These are phyloP conservation scores for Terfezia claveryi DNA, from an alignment of 495 filamentous ascomycete species.

Conservation along the genomic window DNA sequence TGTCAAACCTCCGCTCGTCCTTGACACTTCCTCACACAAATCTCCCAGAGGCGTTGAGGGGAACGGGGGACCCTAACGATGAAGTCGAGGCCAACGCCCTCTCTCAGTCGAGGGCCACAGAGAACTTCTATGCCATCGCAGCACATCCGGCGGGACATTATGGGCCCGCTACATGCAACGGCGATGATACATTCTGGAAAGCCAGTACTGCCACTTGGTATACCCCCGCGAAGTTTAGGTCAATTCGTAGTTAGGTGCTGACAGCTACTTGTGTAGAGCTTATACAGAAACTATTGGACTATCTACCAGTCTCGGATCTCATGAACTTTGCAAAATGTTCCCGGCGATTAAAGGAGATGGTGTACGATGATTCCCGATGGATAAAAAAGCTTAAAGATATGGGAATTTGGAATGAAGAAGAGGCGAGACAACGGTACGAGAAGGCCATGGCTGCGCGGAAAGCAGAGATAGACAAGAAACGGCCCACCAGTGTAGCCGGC, in stretches of 20 bases:
- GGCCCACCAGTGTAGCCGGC: conserved; percentile 1
- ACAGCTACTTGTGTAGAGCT: no score
- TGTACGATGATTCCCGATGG: conserved; percentile 96
- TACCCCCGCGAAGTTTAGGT: neutral
- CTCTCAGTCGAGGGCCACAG: neutral
- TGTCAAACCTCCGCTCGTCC: neutral
- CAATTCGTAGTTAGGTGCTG: no score
- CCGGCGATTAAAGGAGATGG: conserved; percentile 86
- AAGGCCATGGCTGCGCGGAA: conserved; percentile 40
- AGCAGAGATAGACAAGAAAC: conserved; percentile 34
- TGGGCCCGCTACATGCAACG: conserved; percentile 52
- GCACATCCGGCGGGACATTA: conserved; percentile 27
- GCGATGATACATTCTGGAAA: conserved; percentile 40
- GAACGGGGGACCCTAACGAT: neutral
- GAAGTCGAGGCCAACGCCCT: neutral
- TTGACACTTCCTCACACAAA: neutral
- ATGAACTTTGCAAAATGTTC: conserved; percentile 73
- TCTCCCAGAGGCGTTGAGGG: neutral
- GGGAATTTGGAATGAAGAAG: conserved; percentile 78
- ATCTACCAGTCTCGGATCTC: conserved; percentile 63
- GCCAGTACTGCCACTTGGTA: neutral
- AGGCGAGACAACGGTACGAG: conserved; percentile 61
- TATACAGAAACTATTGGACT: conserved; percentile 32
- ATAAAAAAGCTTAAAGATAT: conserved; percentile 61
- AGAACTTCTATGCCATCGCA: neutral